A percentile compares a stretch with the other conserved stretches of the same genome.
Evolutionary conservation across 1,139 yeast genomes (phyloP).

Genomic region (Geotrichum europaeum): DNA sequence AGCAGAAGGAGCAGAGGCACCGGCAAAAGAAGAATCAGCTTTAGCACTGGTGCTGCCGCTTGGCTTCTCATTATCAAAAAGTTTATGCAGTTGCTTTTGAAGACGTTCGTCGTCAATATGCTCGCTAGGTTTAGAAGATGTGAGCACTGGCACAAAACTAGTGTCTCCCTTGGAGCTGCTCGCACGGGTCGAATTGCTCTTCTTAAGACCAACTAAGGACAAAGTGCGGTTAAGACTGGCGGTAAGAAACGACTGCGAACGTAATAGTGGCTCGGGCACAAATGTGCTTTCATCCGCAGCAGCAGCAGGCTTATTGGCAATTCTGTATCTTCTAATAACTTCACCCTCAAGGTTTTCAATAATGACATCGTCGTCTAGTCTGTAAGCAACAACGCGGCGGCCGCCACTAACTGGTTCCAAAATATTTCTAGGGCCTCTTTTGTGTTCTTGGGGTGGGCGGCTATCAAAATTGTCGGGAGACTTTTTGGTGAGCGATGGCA

Average conservation of each 20-base stretch:
- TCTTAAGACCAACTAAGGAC: slow-evolving; percentile 25
- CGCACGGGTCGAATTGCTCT: not conserved
- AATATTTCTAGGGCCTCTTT: not conserved
- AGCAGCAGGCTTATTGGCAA: slow-evolving; percentile 27
- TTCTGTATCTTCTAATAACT: slow-evolving; percentile 71
- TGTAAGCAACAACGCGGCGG: slow-evolving; percentile 47
- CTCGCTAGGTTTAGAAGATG: slow-evolving; percentile 2
- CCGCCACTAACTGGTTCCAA: not conserved
- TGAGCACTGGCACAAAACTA: slow-evolving; percentile 1
- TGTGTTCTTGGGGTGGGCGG: not conserved
- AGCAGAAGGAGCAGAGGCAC: not conserved
- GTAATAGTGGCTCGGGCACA: slow-evolving; percentile 3
- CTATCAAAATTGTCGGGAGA: not conserved
- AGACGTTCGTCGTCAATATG: slow-evolving; percentile 6
- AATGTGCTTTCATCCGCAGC: slow-evolving; percentile 9
- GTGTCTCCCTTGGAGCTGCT: slow-evolving; percentile 5
- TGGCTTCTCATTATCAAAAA: not conserved
- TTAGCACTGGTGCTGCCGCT: not conserved
- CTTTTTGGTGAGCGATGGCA: not conserved
- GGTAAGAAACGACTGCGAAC: slow-evolving; percentile 5
- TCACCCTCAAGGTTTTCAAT: slow-evolving; percentile 94
- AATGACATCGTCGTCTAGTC: slow-evolving; percentile 63
- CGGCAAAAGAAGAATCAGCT: not conserved
- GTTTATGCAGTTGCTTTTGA: slow-evolving; percentile 4
- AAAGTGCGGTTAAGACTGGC: slow-evolving; percentile 24